A percentile compares a stretch with the other conserved stretches of the same genome.
Conservation (phyloP, 345 rosid species). For the Psidium guajava region DNA sequence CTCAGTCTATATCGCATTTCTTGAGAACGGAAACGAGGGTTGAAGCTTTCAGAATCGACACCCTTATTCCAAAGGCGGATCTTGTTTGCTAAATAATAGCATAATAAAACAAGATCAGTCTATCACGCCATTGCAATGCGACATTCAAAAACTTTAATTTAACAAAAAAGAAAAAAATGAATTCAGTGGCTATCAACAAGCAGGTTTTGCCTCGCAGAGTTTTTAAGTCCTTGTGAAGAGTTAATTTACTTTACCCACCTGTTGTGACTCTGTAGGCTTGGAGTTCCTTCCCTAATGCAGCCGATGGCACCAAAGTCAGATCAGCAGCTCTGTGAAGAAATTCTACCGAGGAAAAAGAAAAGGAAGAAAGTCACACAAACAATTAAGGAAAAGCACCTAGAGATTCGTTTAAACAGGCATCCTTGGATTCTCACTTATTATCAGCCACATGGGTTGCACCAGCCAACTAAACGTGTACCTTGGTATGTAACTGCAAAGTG, state of each 20-base stretch:
- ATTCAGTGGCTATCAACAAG: background rate
- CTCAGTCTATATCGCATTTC: conserved; percentile 86
- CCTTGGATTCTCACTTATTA: conserved; percentile 30
- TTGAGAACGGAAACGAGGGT: conserved; percentile 62
- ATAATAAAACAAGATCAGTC: background rate
- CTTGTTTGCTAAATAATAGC: conserved; percentile 55
- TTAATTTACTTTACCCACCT: conserved; percentile 32
- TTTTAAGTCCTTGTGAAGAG: background rate
- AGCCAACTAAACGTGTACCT: conserved; percentile 98
- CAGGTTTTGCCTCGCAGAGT: background rate
- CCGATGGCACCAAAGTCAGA: conserved; percentile 93
- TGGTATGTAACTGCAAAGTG: conserved; percentile 68
- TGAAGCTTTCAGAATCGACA: conserved; percentile 88
- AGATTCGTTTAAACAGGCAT: background rate
- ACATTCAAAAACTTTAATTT: background rate
- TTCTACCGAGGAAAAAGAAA: conserved; percentile 26
- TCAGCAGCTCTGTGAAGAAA: conserved; percentile 98
- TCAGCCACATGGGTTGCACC: conserved; percentile 96
- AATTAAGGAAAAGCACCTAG: background rate
- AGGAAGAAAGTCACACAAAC: background rate
- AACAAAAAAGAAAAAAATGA: background rate
- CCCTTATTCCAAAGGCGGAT: conserved; percentile 98
- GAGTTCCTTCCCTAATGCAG: conserved; percentile 84
- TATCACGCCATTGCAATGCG: background rate
- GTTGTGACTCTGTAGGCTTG: conserved; percentile 73